phyloP scores from a whole-genome alignment of 306 rosid species.

The Clitoria ternatea region DNA sequence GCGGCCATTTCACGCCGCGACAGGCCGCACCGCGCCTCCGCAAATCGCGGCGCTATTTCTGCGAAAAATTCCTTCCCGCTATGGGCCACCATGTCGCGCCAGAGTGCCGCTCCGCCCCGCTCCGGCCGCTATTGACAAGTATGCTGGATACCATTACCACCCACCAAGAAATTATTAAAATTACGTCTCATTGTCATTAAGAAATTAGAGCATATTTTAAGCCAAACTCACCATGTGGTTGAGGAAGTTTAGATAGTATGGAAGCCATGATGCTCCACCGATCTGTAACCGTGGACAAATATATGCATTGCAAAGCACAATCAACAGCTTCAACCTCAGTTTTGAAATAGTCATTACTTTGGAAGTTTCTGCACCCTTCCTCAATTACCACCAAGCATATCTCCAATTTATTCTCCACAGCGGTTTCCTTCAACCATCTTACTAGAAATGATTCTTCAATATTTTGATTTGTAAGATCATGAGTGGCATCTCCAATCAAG shows the following conservation, averaged over 20 bases:
- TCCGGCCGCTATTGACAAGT: too few relatives aligned
- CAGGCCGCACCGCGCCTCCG: too few relatives aligned
- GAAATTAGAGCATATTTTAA: conserved; percentile 20
- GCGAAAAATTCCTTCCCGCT: too few relatives aligned
- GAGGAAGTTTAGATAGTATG: conserved; percentile 79
- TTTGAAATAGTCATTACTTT: conserved; percentile 48
- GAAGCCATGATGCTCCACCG: conserved; percentile 85
- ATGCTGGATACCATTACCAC: too few relatives aligned
- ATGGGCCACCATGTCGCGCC: too few relatives aligned
- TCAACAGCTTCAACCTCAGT: conserved; percentile 75
- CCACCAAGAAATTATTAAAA: conserved; percentile 7
- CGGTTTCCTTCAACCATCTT: conserved; percentile 90
- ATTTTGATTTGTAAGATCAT: conserved; percentile 32
- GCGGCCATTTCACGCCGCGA: too few relatives aligned
- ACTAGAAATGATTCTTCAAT: conserved; percentile 69
- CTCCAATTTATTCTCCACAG: conserved; percentile 76
- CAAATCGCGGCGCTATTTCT: too few relatives aligned
- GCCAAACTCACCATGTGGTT: conserved; percentile 59
- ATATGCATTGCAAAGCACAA: conserved; percentile 91
- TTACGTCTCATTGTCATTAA: conserved; percentile 21
- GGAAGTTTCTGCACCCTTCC: conserved; percentile 75
- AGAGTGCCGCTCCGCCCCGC: too few relatives aligned
- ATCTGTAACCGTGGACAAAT: conserved; percentile 77
- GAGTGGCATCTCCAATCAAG: conserved; percentile 27
- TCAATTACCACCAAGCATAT: conserved; percentile 71